Conservation (phyloP, 2,329 filamentous ascomycete genomes). For the Aureobasidium melanogenum region DNA sequence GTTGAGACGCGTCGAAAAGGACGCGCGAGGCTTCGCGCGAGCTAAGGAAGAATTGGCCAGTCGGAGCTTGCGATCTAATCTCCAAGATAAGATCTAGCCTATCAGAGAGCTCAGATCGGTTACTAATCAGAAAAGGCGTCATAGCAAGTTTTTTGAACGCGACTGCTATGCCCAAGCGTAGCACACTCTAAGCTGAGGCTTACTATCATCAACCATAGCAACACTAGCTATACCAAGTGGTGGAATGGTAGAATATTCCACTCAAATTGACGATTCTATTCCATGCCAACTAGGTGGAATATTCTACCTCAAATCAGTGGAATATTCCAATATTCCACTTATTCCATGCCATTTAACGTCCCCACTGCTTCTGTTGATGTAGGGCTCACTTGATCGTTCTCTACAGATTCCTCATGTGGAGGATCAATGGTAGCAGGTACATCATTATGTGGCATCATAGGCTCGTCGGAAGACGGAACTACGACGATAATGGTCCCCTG, state of each 20-base stretch:
- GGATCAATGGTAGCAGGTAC: too few species aligned
- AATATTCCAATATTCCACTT: not conserved
- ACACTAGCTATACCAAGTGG: not conserved
- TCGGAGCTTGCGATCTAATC: not conserved
- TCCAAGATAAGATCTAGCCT: not conserved
- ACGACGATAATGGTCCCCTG: too few species aligned
- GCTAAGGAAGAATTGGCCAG: not conserved
- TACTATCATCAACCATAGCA: not conserved
- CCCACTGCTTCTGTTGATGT: too few species aligned
- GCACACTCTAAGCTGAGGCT: not conserved
- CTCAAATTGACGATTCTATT: too few species aligned
- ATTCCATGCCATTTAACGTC: not conserved
- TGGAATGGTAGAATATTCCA: not conserved
- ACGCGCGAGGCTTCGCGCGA: not conserved
- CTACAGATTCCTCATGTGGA: too few species aligned
- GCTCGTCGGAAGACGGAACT: too few species aligned
- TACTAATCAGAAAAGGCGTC: not conserved
- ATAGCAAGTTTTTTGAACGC: not conserved
- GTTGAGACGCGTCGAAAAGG: not conserved
- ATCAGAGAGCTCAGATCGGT: not conserved
- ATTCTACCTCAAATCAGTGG: not conserved
- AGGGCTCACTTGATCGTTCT: too few species aligned
- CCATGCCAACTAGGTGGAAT: too few species aligned
- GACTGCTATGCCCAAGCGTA: too few species aligned
- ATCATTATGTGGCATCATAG: too few species aligned